Evolutionary conservation across 768 basidiomycete species (phyloP).

Genomic region (Lactifluus pinguis): DNA sequence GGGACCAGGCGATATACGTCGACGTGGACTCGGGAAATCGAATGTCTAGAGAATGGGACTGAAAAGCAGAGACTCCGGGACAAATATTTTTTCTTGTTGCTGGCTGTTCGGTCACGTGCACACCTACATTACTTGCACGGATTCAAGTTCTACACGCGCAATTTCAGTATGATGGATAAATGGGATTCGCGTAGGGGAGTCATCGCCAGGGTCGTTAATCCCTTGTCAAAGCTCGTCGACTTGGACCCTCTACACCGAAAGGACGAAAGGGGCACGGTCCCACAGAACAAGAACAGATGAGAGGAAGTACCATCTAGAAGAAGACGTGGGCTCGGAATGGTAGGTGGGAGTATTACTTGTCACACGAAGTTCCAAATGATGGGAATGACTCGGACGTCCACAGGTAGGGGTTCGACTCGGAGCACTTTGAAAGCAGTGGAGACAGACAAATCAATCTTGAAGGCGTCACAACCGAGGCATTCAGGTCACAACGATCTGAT

Average conservation of each 20-base stretch:
- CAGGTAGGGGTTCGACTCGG: conserved; percentile 31
- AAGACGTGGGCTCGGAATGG: neutral
- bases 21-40: neutral
- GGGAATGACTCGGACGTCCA: conserved; percentile 49
- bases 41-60: neutral
- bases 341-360: neutral
- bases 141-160: no score
- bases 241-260: conserved; percentile 14
- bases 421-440: conserved; percentile 53
- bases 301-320: conserved; percentile 3
- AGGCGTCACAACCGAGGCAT: conserved; percentile 53
- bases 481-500: conserved; percentile 47
- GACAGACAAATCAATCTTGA: conserved; percentile 61
- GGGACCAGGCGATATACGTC: conserved; percentile 7
- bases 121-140: no score
- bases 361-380: conserved; percentile 35
- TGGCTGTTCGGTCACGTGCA: no score
- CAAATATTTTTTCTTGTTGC: no score
- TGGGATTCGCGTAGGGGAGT: conserved; percentile 21
- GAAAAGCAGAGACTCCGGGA: no score
- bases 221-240: conserved; percentile 27
- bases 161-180: no score
- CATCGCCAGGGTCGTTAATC: conserved; percentile 36
- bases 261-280: conserved; percentile 12
- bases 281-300: conserved; percentile 1